Conservation (phyloP, 768 basidiomycete genomes). For the Dacryopinax spathularia region DNA sequence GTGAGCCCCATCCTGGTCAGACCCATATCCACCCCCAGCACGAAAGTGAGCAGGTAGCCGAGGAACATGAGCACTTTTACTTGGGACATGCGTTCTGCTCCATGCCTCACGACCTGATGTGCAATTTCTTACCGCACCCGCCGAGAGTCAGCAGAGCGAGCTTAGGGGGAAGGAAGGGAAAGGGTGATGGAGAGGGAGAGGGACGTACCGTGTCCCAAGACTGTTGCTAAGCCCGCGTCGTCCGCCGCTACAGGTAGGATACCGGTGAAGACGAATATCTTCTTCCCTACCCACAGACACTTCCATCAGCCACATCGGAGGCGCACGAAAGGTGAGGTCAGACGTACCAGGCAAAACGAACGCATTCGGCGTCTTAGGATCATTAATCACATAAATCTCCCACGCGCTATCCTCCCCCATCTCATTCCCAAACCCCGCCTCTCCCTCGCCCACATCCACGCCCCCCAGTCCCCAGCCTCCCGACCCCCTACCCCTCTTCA, state of each 20-base stretch:
- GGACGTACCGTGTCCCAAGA: conserved; percentile 64
- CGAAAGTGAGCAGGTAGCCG: conserved; percentile 30
- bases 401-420: conserved; percentile 30
- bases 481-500: not conserved
- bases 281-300: conserved; percentile 35
- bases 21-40: conserved; percentile 43
- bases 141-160: conserved; percentile 2
- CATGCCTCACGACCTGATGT: conserved; percentile 48
- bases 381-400: conserved; percentile 68
- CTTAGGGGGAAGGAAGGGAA: not conserved
- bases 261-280: conserved; percentile 79
- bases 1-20: conserved; percentile 36
- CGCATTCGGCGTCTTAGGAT: conserved; percentile 57
- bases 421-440: conserved; percentile 12
- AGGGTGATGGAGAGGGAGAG: no score
- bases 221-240: conserved; percentile 69
- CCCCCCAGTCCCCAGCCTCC: conserved; percentile 16
- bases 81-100: conserved; percentile 35
- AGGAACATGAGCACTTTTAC: conserved; percentile 31
- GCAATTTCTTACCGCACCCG: conserved; percentile 48
- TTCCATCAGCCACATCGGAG: not conserved
- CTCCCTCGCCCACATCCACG: conserved; percentile 19
- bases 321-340: not conserved
- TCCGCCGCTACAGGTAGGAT: conserved; percentile 65
- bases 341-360: conserved; percentile 55